These are phyloP conservation scores for Neurospora hispaniola DNA, from an alignment of 495 filamentous ascomycete species.

Conservation along the genomic window DNA sequence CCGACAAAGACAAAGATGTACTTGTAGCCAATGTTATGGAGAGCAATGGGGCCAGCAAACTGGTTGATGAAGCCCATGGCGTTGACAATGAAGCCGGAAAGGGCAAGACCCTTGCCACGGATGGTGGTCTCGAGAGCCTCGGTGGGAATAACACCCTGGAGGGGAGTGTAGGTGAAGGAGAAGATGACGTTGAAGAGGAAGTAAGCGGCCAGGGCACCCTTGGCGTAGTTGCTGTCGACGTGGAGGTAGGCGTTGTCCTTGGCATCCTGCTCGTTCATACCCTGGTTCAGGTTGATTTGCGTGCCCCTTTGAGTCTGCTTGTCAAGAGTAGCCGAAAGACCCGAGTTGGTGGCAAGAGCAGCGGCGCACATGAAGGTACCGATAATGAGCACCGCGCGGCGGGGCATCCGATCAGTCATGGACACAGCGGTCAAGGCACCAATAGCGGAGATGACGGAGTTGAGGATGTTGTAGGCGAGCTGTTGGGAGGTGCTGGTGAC, in stretches of 20 bases:
- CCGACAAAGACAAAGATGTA: constrained; percentile 42
- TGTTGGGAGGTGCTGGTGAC: constrained; percentile 23
- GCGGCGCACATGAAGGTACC: constrained; percentile 38
- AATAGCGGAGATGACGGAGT: constrained; percentile 33
- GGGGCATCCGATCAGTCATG: constrained; percentile 34
- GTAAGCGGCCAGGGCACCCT: constrained; percentile 36
- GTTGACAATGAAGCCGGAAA: constrained; percentile 33
- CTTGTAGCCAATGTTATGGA: constrained; percentile 36
- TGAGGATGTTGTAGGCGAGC: constrained; percentile 37
- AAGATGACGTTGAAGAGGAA: constrained; percentile 53
- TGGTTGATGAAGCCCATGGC: constrained; percentile 41
- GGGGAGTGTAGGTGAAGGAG: constrained; percentile 49
- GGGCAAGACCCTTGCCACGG: constrained; percentile 40
- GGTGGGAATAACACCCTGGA: constrained; percentile 49
- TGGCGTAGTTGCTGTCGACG: constrained; percentile 28
- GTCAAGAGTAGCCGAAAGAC: constrained; percentile 32
- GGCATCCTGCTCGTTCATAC: background rate
- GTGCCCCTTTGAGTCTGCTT: constrained; percentile 20
- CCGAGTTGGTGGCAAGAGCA: constrained; percentile 39
- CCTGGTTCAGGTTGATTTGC: background rate
- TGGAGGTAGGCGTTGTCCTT: constrained; percentile 3
- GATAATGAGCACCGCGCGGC: constrained; percentile 32
- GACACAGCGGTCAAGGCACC: constrained; percentile 33
- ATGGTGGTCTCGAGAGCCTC: constrained; percentile 42
- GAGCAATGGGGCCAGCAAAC: constrained; percentile 39